Evolutionary conservation across 768 basidiomycete genomes (phyloP).

Genomic region (Cystobasidium tubakii): DNA sequence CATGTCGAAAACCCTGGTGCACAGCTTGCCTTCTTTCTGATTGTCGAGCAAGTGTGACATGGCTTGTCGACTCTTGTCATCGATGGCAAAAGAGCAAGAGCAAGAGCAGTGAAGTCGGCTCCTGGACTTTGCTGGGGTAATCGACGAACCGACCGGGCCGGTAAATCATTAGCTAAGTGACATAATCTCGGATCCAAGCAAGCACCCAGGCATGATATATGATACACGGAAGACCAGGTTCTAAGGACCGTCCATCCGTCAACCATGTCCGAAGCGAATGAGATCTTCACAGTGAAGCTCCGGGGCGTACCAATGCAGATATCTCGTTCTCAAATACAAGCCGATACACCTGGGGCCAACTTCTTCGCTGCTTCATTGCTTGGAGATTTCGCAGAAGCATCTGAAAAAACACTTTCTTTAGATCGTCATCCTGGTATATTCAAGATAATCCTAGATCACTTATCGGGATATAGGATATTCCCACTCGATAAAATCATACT

Average conservation of each 20-base stretch:
- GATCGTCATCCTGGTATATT: neutral
- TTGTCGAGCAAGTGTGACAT: too few species aligned
- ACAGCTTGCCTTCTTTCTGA: too few species aligned
- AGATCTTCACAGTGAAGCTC: neutral
- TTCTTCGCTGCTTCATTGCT: neutral
- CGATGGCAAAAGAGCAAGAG: too few species aligned
- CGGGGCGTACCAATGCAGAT: neutral
- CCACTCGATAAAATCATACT: neutral
- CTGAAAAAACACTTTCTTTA: neutral
- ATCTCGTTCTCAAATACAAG: neutral
- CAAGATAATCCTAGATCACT: neutral
- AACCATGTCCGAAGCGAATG: neutral
- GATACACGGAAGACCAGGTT: neutral
- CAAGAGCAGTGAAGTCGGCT: too few species aligned
- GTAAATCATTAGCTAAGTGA: too few species aligned
- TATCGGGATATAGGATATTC: slow-evolving; percentile 1
- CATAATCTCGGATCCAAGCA: too few species aligned
- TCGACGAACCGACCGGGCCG: too few species aligned
- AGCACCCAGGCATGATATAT: too few species aligned
- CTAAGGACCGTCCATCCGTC: neutral
- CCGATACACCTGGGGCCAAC: neutral
- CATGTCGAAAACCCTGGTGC: too few species aligned
- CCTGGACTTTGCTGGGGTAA: too few species aligned
- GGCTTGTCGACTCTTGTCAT: too few species aligned
- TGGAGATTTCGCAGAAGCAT: neutral